These are phyloP conservation scores for Ceratocystis colombiana DNA, from an alignment of 2,329 filamentous ascomycete species.

Conservation along the genomic window DNA sequence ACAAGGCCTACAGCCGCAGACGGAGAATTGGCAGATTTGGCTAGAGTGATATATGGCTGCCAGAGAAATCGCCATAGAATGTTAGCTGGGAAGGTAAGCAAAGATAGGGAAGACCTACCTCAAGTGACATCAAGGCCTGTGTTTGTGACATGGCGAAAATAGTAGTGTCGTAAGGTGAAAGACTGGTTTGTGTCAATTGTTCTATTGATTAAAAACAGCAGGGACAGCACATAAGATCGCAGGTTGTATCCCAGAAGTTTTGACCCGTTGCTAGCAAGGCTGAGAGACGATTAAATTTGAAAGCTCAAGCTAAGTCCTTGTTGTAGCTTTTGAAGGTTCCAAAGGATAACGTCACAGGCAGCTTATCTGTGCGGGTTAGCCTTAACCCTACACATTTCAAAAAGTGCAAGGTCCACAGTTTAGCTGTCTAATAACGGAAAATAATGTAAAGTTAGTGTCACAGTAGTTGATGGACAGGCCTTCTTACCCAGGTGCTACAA, in stretches of 20 bases:
- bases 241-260: too few species aligned
- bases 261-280: background rate
- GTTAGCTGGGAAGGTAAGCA: background rate
- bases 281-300: background rate
- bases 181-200: background rate
- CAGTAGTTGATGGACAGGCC: background rate
- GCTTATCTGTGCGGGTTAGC: too few species aligned
- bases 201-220: too few species aligned
- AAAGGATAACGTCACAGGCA: constrained; percentile 3
- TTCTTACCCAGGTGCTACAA: background rate
- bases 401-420: too few species aligned
- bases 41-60: constrained; percentile 81
- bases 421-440: too few species aligned
- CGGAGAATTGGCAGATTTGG: constrained; percentile 73
- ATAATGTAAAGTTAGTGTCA: background rate
- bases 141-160: constrained; percentile 56
- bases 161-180: background rate
- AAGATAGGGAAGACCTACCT: constrained; percentile 37
- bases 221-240: too few species aligned
- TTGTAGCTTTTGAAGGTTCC: background rate
- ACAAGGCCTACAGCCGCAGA: constrained; percentile 79
- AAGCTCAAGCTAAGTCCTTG: background rate
- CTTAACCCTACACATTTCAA: too few species aligned
- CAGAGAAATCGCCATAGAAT: constrained; percentile 30
- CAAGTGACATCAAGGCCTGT: constrained; percentile 54